These are phyloP conservation scores for Salix suchowensis DNA, from an alignment of 345 rosid species.

Conservation along the genomic window DNA sequence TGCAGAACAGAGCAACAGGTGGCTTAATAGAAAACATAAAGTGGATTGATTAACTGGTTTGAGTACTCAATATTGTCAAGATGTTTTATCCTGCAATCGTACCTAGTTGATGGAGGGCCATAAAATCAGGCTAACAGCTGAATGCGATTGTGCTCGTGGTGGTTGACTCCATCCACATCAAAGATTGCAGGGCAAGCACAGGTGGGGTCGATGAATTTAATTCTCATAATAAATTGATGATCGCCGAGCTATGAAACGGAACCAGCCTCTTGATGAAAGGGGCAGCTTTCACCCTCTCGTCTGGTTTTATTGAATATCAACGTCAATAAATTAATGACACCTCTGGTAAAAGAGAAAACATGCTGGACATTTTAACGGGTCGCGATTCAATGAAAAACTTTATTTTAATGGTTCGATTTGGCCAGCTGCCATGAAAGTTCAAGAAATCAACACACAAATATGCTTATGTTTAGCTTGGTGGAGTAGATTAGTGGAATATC, in stretches of 20 bases:
- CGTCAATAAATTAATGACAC: too few relatives aligned
- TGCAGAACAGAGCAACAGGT: background rate
- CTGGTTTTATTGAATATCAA: too few relatives aligned
- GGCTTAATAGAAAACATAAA: background rate
- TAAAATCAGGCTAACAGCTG: background rate
- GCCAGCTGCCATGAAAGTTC: too few relatives aligned
- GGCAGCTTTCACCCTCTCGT: too few relatives aligned
- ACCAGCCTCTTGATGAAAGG: background rate
- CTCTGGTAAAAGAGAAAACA: too few relatives aligned
- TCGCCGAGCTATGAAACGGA: background rate
- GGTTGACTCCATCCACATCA: background rate
- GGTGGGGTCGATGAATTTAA: background rate
- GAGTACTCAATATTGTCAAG: background rate
- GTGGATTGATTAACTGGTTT: background rate
- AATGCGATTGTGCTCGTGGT: background rate
- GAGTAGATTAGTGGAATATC: too few relatives aligned
- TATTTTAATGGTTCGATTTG: too few relatives aligned
- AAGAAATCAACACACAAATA: too few relatives aligned
- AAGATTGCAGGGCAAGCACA: background rate
- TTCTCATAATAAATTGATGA: background rate
- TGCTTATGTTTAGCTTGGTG: too few relatives aligned
- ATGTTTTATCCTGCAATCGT: background rate
- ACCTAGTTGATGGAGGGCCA: background rate
- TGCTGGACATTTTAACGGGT: too few relatives aligned
- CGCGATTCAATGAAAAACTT: too few relatives aligned